Conservation (phyloP, 371 early-diverging fungal species). For the Mortierella sp. region DNA sequence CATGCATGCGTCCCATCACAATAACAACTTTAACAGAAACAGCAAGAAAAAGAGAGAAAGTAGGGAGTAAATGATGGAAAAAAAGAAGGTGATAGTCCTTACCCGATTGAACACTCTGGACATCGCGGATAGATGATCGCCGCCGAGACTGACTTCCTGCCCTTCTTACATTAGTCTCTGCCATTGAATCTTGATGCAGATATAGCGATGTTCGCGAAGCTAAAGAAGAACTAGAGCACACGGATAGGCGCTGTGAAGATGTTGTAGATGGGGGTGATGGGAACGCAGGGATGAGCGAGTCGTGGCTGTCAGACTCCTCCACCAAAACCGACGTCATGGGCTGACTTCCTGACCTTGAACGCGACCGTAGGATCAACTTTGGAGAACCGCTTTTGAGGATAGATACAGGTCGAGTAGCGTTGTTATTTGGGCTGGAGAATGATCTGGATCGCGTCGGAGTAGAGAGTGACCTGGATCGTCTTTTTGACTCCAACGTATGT, state of each 20-base stretch:
- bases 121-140: conserved; percentile 6
- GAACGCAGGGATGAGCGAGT: conserved; percentile 13
- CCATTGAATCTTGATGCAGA: conserved; percentile 36
- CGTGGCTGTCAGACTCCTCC: conserved; percentile 1
- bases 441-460: conserved; percentile 19
- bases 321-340: neutral
- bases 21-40: too few species aligned
- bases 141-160: conserved; percentile 14
- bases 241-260: conserved; percentile 6
- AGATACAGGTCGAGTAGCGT: conserved; percentile 18
- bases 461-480: conserved; percentile 21
- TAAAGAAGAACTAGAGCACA: conserved; percentile 18
- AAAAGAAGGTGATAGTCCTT: neutral
- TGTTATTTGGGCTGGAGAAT: conserved; percentile 12
- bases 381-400: conserved; percentile 39
- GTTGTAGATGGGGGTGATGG: conserved; percentile 14
- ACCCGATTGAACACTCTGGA: neutral
- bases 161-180: conserved; percentile 1
- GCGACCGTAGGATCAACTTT: conserved; percentile 34
- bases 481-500: neutral
- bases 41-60: neutral
- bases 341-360: conserved; percentile 25
- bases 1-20: too few species aligned
- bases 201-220: conserved; percentile 19
- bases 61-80: neutral